Evolutionary conservation across 768 basidiomycete species (phyloP), one percentile per base, ranked within the genome.

Genomic region (Trichaptum fuscoviolaceum): DNA sequence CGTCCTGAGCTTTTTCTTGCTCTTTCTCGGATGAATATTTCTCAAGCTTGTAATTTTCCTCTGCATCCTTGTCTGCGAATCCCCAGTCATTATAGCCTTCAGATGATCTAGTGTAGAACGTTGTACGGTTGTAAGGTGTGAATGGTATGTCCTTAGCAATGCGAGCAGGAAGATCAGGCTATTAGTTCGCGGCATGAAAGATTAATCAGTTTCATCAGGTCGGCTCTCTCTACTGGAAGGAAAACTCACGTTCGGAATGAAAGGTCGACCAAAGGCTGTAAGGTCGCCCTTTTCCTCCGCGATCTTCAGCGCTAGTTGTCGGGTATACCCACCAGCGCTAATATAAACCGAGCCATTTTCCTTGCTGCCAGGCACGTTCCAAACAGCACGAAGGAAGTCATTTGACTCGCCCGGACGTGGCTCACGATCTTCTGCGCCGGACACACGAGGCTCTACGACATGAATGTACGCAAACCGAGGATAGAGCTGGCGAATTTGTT

Each of bases 391-490:
- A 36, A 65, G 57, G 27, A 65, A 65, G 25, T 65, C 64, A 26
- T 65, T 65, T 12, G 64, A 65, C 7, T 65, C 59, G 59, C 25
- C 24, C 30, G 4, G 59, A 34, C 10, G 25, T 25, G 59, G 30
- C 9, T 61, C 30, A 9, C 57, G 57, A 34, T 61, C 59, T 17
- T 63, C 73, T 10, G 62, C 58, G n/a, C 8, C 27, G 18, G 72
- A 69, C 1, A 71, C 65, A 24, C 74, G 70, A n/a, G 79, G 73
- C 67, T 82, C 79, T 26, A 75, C 70, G 62, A 79, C 62, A 69
- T 82, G 80, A 9, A 84, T 65, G 71, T 84, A 84, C 7, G 81
- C 80, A 8, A 84, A 71, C 20, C 30, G 63, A 12, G 79, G 78
- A 64, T 77, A 73, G 9, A 65, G 64, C 2, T 70, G 63, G 10